Percentiles rank a stretch among this genome's conserved stretches.
Evolutionary conservation across 805 yeast genomes (phyloP).

Genomic region (Barnettozyma sucrosica): DNA sequence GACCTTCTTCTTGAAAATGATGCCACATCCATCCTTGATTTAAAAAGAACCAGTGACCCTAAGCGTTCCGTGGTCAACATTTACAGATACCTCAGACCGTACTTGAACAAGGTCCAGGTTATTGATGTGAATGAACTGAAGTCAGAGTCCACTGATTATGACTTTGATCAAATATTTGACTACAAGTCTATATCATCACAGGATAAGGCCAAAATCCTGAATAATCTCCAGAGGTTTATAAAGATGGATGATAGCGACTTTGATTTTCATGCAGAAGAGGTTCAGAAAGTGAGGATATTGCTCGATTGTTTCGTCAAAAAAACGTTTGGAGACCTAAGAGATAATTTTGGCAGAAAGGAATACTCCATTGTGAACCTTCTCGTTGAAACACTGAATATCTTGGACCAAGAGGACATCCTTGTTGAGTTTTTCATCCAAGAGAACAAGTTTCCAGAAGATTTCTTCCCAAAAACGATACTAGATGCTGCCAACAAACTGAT

Average conservation of each 20-base stretch:
- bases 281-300: constrained; percentile 11
- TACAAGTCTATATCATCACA: constrained; percentile 17
- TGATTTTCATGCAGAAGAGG: constrained; percentile 4
- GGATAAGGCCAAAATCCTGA: constrained; percentile 21
- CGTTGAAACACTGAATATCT: constrained; percentile 22
- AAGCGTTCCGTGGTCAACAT: constrained; percentile 13
- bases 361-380: constrained; percentile 19
- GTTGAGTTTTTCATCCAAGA: constrained; percentile 37
- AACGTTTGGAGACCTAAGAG: constrained; percentile 19
- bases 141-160: constrained; percentile 3
- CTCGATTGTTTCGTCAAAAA: constrained; percentile 13
- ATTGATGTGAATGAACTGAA: background rate
- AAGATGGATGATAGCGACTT: constrained; percentile 21
- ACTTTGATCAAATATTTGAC: constrained; percentile 15
- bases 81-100: constrained; percentile 10
- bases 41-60: constrained; percentile 19
- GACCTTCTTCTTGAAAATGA: constrained; percentile 19
- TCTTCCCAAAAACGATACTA: constrained; percentile 25
- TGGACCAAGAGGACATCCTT: constrained; percentile 32
- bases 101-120: constrained; percentile 8
- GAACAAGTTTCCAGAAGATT: constrained; percentile 28
- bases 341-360: constrained; percentile 15
- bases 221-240: constrained; percentile 15
- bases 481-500: constrained; percentile 22
- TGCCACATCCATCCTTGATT: constrained; percentile 11